A percentile compares a stretch with the other conserved stretches of the same genome.
Evolutionary conservation across 129 eudicot species (phyloP).

Genomic region (Cynara cardunculus): DNA sequence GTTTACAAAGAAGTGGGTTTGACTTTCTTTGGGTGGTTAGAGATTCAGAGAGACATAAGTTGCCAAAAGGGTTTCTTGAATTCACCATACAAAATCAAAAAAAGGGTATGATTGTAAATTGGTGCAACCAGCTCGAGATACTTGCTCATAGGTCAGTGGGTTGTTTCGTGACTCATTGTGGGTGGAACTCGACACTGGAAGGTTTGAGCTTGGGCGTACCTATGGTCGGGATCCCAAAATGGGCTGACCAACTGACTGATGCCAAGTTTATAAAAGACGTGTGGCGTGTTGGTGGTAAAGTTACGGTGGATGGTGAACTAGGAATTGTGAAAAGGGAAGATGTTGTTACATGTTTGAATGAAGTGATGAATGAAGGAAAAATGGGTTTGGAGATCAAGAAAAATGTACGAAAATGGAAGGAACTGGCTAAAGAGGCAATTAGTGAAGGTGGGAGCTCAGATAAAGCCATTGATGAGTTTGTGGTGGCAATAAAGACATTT

Average conservation of each 20-base stretch:
- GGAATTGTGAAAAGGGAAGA: slow-evolving; percentile 46
- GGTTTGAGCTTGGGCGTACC: slow-evolving; percentile 65
- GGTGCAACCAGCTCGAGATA: slow-evolving; percentile 63
- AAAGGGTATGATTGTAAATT: slow-evolving; percentile 45
- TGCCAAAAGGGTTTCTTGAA: slow-evolving; percentile 39
- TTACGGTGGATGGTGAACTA: slow-evolving; percentile 34
- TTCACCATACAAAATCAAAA: slow-evolving; percentile 13
- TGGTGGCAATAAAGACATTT: slow-evolving; percentile 15
- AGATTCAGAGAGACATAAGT: slow-evolving; percentile 40
- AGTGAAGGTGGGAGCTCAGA: slow-evolving; percentile 67
- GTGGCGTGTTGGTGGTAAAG: slow-evolving; percentile 59
- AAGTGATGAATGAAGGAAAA: slow-evolving; percentile 47
- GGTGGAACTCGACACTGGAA: slow-evolving; percentile 75
- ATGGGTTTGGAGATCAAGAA: slow-evolving; percentile 35
- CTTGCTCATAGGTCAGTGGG: slow-evolving; percentile 58
- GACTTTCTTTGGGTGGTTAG: slow-evolving; percentile 58
- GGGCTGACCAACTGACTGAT: slow-evolving; percentile 57
- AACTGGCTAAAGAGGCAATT: slow-evolving; percentile 45
- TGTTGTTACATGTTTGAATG: slow-evolving; percentile 36
- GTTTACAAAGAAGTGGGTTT: slow-evolving; percentile 24
- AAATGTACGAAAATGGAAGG: slow-evolving; percentile 48
- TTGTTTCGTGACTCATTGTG: slow-evolving; percentile 69
- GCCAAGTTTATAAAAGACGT: slow-evolving; percentile 58
- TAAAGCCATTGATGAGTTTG: slow-evolving; percentile 48
- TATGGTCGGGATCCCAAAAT: slow-evolving; percentile 60